A percentile compares a stretch with the other conserved stretches of the same genome.
These are phyloP conservation scores for Eimeria maxima DNA, from an alignment of 169 alveolate genomes.

Conservation along the genomic window DNA sequence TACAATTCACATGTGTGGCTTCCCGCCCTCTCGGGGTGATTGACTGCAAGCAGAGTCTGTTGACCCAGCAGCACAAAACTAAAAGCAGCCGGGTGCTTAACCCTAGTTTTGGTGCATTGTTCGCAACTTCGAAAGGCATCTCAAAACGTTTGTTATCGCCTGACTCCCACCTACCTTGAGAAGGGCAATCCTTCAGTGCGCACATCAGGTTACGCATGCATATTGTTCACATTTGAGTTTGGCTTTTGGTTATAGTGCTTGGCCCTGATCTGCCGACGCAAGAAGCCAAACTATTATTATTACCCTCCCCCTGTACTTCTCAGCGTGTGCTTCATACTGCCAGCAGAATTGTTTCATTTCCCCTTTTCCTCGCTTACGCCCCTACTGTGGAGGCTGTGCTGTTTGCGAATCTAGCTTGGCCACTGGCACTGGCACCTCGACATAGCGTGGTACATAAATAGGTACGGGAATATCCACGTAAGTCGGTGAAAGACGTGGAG, in stretches of 20 bases:
- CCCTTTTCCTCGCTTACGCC: not conserved
- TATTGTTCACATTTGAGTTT: not conserved
- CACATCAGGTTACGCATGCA: not conserved
- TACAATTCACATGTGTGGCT: not conserved
- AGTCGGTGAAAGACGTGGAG: constrained; percentile 80
- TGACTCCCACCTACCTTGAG: not conserved
- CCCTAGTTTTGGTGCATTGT: not conserved
- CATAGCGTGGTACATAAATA: constrained; percentile 82
- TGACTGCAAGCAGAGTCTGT: not conserved
- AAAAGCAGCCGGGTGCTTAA: not conserved
- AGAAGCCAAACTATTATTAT: not conserved
- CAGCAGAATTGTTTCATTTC: not conserved
- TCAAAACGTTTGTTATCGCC: not conserved
- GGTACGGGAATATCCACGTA: constrained; percentile 80
- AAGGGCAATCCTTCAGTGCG: not conserved
- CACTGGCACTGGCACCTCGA: constrained; percentile 83
- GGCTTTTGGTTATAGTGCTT: not conserved
- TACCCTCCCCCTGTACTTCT: not conserved
- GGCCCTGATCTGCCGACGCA: not conserved
- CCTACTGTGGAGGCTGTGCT: constrained; percentile 18
- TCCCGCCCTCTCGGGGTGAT: not conserved
- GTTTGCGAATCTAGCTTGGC: constrained; percentile 64
- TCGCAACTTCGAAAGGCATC: not conserved
- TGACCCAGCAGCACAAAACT: not conserved
- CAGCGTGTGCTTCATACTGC: constrained; percentile 22